phyloP scores from a whole-genome alignment of 2,329 filamentous ascomycete genomes.

The Rosellinia necatrix region DNA sequence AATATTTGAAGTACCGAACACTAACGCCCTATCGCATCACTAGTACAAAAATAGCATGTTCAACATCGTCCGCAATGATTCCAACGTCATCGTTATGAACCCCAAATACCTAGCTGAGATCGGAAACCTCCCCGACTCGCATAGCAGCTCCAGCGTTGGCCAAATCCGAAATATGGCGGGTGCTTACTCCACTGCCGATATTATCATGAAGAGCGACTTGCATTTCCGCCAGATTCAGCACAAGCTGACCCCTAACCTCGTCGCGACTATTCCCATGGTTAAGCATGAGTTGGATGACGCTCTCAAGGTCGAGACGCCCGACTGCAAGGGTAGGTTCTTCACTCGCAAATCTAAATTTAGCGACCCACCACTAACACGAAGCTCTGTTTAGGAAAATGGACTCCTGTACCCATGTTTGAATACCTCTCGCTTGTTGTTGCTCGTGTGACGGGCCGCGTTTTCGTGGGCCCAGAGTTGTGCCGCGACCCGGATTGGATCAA shows the following conservation, averaged over 20 bases:
- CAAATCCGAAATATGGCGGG: neutral
- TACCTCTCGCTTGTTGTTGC: slow-evolving; percentile 38
- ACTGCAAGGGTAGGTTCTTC: neutral
- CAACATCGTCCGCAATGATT: neutral
- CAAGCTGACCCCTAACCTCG: neutral
- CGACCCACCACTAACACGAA: no score
- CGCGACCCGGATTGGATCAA: slow-evolving; percentile 46
- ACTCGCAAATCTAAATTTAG: neutral
- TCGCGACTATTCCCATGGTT: neutral
- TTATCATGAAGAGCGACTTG: neutral
- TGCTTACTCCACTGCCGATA: neutral
- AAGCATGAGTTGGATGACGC: slow-evolving; percentile 7
- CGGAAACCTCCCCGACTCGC: neutral
- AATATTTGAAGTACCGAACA: neutral
- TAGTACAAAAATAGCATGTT: neutral
- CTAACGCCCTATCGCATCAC: neutral
- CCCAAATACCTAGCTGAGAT: neutral
- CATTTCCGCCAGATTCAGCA: neutral
- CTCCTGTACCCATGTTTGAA: neutral
- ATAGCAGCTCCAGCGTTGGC: neutral
- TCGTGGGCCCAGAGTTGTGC: slow-evolving; percentile 42
- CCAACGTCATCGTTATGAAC: neutral
- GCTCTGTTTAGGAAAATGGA: neutral
- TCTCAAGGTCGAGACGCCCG: neutral
- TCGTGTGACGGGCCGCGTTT: slow-evolving; percentile 48